phyloP scores from a whole-genome alignment of 352 stramenopile genomes.

The Phytopythium helicoides region DNA sequence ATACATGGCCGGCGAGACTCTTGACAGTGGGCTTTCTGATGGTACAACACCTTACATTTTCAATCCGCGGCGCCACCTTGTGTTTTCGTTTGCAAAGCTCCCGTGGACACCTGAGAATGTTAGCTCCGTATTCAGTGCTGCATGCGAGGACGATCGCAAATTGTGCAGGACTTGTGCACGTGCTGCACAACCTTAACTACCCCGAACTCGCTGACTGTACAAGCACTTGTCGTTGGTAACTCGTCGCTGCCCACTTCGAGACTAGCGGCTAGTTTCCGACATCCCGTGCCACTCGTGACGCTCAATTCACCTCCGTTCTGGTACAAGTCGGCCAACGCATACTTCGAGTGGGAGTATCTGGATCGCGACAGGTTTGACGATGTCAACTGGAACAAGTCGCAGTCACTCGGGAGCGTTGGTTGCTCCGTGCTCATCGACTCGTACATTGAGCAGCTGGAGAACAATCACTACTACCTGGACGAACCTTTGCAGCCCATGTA shows the following conservation, averaged over 20 bases:
- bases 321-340: conserved; percentile 11
- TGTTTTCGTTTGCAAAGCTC: conserved; percentile 33
- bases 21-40: conserved; percentile 1
- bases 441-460: conserved; percentile 37
- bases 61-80: conserved; percentile 23
- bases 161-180: conserved; percentile 26
- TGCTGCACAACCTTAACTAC: conserved; percentile 13
- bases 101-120: conserved; percentile 26
- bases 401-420: conserved; percentile 15
- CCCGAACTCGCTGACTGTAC: conserved; percentile 7
- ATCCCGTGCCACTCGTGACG: conserved; percentile 25
- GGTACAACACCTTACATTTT: conserved; percentile 13
- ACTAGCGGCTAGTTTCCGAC: conserved; percentile 19
- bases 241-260: conserved; percentile 11
- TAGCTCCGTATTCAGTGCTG: conserved; percentile 25
- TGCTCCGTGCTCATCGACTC: conserved; percentile 52
- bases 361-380: conserved; percentile 1
- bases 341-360: conserved; percentile 32
- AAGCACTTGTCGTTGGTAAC: conserved; percentile 21
- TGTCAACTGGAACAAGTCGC: conserved; percentile 8
- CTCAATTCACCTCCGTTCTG: conserved; percentile 23
- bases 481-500: conserved; percentile 46
- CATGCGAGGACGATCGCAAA: conserved; percentile 14
- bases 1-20: conserved; percentile 23
- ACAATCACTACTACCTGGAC: conserved; percentile 49